Evolutionary conservation across 164 flowering plant genomes (phyloP).

Genomic region (Protea cynaroides): DNA sequence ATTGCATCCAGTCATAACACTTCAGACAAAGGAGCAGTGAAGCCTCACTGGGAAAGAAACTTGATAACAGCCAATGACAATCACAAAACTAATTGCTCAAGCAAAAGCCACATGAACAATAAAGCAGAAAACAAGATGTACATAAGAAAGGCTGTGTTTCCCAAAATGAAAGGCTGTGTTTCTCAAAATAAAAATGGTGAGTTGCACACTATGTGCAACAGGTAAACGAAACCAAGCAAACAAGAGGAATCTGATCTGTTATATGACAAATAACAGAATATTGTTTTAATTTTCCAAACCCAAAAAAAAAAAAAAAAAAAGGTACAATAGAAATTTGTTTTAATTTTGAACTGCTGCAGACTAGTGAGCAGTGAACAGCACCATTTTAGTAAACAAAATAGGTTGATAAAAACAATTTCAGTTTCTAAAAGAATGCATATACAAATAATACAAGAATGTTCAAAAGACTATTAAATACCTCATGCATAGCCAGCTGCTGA

Average conservation of each 20-base stretch:
- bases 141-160: too few species aligned
- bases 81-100: not conserved
- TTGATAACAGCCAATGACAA: not conserved
- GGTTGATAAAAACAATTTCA: not conserved
- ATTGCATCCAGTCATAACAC: not conserved
- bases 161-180: too few species aligned
- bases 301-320: too few species aligned
- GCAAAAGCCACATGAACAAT: not conserved
- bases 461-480: slow-evolving; percentile 35
- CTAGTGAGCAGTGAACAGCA: not conserved
- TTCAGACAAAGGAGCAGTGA: not conserved
- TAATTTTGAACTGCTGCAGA: too few species aligned
- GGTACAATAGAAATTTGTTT: too few species aligned
- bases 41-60: not conserved
- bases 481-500: slow-evolving; percentile 38
- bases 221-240: too few species aligned
- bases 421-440: not conserved
- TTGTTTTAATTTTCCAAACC: too few species aligned
- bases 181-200: too few species aligned
- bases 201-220: too few species aligned
- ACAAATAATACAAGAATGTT: not conserved
- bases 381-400: not conserved
- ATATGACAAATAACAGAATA: too few species aligned
- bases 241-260: too few species aligned
- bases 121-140: not conserved